Conservation (phyloP, 129 eudicot species). For the Kitagawia praeruptora region DNA sequence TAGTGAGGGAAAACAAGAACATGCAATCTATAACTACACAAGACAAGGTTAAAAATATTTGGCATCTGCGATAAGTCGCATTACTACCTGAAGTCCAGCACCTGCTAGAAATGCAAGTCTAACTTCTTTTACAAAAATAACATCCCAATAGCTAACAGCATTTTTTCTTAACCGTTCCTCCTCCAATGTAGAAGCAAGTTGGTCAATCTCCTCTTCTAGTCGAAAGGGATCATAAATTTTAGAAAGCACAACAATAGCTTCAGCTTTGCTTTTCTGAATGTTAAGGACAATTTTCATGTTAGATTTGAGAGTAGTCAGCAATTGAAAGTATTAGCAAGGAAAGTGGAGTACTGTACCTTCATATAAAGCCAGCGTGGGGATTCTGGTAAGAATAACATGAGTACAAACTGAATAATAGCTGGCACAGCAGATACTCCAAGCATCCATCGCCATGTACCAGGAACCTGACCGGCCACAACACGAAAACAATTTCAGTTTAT, state of each 20-base stretch:
- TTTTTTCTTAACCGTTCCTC: slow-evolving; percentile 55
- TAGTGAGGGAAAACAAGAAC: neutral
- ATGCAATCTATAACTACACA: neutral
- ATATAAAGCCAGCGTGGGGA: slow-evolving; percentile 97
- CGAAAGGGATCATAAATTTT: slow-evolving; percentile 80
- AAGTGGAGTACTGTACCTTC: slow-evolving; percentile 30
- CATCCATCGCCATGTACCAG: slow-evolving; percentile 92
- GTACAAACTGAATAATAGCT: slow-evolving; percentile 71
- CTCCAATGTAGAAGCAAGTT: slow-evolving; percentile 58
- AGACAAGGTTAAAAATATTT: neutral
- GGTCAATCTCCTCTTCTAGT: slow-evolving; percentile 76
- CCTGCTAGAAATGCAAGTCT: slow-evolving; percentile 92
- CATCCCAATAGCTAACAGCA: slow-evolving; percentile 54
- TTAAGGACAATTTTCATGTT: neutral
- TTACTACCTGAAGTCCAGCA: slow-evolving; percentile 86
- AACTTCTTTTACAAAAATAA: slow-evolving; percentile 60
- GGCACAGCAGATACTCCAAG: slow-evolving; percentile 78
- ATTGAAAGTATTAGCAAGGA: neutral
- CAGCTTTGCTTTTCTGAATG: slow-evolving; percentile 64
- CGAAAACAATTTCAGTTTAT: neutral
- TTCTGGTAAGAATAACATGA: slow-evolving; percentile 85
- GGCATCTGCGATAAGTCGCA: neutral
- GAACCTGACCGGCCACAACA: slow-evolving; percentile 34
- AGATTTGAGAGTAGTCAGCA: neutral
- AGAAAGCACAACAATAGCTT: slow-evolving; percentile 77